Evolutionary conservation across 2,329 filamentous ascomycete genomes (phyloP), one percentile per base, ranked within the genome.

Genomic region (Chrysoporthe austroafricana): DNA sequence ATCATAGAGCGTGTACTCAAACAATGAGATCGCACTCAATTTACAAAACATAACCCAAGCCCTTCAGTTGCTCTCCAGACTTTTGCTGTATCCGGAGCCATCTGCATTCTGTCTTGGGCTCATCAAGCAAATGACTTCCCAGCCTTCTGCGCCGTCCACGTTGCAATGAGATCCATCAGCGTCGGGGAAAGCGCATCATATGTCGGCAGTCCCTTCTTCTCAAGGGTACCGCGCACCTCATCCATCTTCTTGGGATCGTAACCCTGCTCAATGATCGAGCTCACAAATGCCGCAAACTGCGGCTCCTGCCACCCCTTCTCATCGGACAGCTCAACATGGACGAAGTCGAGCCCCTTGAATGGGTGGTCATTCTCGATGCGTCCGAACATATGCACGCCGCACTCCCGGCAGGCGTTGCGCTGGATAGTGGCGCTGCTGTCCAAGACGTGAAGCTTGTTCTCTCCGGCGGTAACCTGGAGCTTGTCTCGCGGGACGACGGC

Each of bases 331-430:
- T 91, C 89, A 1, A 81, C 81, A 76, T 91, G 89, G 13, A 91
- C 87, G 75, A 91, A 91, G 75, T 90, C 88, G n/a, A 91, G 80
- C 0, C 89, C 89, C 76, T 88, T 86, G 81, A 91, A 91, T 0
- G 88, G 79, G 73, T 91, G 89, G 1, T 88, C 85, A 69, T 81
- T 82, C 72, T 88, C 85, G 73, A 91, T 91, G 60, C 88, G 85
- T 32, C 89, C 89, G 73, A 82, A 91, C 73, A 91, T 68, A 73
- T 90, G 87, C 16, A 86, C 84, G 32, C 86, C 86, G 73, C 88
- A 90, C n/a, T 81, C 79, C 52, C 76, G 81, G 82, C 88, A 90
- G 16, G 87, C 88, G 72, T 89, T 73, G 36, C 88, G 86, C 75
- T 84, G 86, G 75, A 90, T 91, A 61, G 80, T 80, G 61, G 87